Conservation (phyloP, 23 red algal genomes). For the Agarophyton chilense region DNA sequence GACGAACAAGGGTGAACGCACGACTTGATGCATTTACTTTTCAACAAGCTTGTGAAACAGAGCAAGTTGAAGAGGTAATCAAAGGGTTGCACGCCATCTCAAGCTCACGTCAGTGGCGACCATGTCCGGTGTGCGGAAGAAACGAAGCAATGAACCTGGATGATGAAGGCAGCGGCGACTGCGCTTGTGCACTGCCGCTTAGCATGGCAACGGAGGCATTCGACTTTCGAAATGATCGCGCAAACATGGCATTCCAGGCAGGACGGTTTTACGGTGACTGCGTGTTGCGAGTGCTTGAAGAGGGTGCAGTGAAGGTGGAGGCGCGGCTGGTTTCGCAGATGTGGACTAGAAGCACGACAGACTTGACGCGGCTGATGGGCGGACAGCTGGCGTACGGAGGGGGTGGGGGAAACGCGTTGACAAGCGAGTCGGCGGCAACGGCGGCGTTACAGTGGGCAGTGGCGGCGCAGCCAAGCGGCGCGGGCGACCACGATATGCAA, state of each 20-base stretch:
- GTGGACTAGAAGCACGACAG: conserved; percentile 39
- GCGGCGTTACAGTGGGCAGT: not conserved
- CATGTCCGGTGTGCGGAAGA: conserved; percentile 13
- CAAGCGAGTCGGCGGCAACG: not conserved
- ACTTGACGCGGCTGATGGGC: not conserved
- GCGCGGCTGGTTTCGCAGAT: conserved; percentile 19
- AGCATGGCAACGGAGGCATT: conserved; percentile 35
- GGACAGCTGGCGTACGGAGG: not conserved
- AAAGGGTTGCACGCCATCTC: not conserved
- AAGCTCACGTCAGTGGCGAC: not conserved
- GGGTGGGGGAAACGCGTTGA: not conserved
- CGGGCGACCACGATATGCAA: not conserved
- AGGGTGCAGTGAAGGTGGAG: not conserved
- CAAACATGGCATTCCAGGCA: conserved; percentile 52
- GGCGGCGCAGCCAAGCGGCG: not conserved
- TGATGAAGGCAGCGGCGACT: conserved; percentile 25
- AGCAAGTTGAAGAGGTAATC: not conserved
- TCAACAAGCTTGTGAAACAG: not conserved
- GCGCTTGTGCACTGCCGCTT: conserved; percentile 40
- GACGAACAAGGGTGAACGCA: conserved; percentile 27
- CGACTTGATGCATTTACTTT: conserved; percentile 4
- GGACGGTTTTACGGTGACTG: conserved; percentile 38
- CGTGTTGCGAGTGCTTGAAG: conserved; percentile 32
- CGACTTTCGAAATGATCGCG: conserved; percentile 50
- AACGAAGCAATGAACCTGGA: conserved; percentile 6